phyloP scores from a whole-genome alignment of 495 filamentous ascomycete genomes.

The Thermochaetoides thermophila region DNA sequence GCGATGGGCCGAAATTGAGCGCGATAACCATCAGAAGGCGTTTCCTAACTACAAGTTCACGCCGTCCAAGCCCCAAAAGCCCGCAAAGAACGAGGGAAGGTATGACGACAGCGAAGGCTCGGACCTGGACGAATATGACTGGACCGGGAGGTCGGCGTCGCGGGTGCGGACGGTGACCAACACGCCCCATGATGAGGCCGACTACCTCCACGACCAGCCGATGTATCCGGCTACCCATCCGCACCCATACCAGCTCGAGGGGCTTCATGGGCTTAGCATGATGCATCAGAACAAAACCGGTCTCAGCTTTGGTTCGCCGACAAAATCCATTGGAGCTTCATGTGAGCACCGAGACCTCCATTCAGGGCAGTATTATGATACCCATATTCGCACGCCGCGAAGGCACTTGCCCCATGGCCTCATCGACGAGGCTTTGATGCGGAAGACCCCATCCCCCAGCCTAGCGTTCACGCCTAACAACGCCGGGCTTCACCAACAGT shows the following conservation, averaged over 20 bases:
- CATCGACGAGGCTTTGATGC: slow-evolving; percentile 39
- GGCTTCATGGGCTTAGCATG: slow-evolving; percentile 17
- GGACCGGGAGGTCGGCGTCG: slow-evolving; percentile 10
- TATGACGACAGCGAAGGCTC: slow-evolving; percentile 23
- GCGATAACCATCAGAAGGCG: slow-evolving; percentile 69
- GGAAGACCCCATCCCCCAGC: slow-evolving; percentile 28
- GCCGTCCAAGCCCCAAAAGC: slow-evolving; percentile 54
- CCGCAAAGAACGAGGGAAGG: slow-evolving; percentile 24
- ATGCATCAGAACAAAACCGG: slow-evolving; percentile 34
- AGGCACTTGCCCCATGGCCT: slow-evolving; percentile 20
- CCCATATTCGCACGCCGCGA: slow-evolving; percentile 31
- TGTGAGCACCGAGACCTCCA: slow-evolving; percentile 36
- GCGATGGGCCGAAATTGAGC: slow-evolving; percentile 63
- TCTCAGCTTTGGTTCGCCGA: slow-evolving; percentile 50
- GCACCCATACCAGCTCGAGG: slow-evolving; percentile 10
- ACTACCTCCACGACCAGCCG: too few relatives aligned
- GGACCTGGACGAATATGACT: slow-evolving; percentile 25
- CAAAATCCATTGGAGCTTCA: slow-evolving; percentile 39
- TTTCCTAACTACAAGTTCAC: slow-evolving; percentile 94
- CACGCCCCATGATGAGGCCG: slow-evolving; percentile 18
- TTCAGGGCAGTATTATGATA: slow-evolving; percentile 51
- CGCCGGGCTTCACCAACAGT: slow-evolving; percentile 9
- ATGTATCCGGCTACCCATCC: slow-evolving; percentile 8
- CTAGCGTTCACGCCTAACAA: slow-evolving; percentile 15
- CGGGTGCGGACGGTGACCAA: slow-evolving; percentile 18